A percentile compares a stretch with the other conserved stretches of the same genome.
Evolutionary conservation across 2,329 filamentous ascomycete genomes (phyloP).

Genomic region (Sordariomycetes sp.): DNA sequence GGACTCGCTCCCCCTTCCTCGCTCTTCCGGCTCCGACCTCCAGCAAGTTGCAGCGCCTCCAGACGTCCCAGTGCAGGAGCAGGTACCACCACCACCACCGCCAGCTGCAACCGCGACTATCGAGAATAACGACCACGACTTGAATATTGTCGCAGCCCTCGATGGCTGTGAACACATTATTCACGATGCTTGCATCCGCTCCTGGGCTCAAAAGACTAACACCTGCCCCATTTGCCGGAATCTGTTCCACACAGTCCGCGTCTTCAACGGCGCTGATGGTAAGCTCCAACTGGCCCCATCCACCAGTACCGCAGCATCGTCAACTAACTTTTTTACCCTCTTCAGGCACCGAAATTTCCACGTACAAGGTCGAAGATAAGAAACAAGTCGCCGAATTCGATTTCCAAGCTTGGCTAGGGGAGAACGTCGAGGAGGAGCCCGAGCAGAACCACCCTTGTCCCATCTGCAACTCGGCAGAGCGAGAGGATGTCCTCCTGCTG

Average conservation of each 20-base stretch:
- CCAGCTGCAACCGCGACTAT: slow-evolving; percentile 11
- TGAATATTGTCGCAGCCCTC: slow-evolving; percentile 46
- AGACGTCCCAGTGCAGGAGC: slow-evolving; percentile 10
- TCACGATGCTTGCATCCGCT: slow-evolving; percentile 84
- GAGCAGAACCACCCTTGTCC: slow-evolving; percentile 67
- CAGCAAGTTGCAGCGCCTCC: slow-evolving; percentile 9
- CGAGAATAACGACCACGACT: slow-evolving; percentile 19
- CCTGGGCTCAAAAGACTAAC: slow-evolving; percentile 95
- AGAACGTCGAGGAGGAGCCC: slow-evolving; percentile 59
- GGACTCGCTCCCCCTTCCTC: slow-evolving; percentile 42
- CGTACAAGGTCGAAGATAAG: slow-evolving; percentile 66
- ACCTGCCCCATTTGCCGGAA: slow-evolving; percentile 96
- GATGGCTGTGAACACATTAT: slow-evolving; percentile 82
- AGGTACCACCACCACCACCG: slow-evolving; percentile 13
- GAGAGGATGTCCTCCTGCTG: slow-evolving; percentile 76
- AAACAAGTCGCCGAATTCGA: slow-evolving; percentile 88
- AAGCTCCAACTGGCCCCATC: slow-evolving; percentile 23
- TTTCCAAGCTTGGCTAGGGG: slow-evolving; percentile 62
- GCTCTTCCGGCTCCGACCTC: slow-evolving; percentile 9
- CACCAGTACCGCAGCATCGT: neutral
- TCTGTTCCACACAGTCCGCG: slow-evolving; percentile 80
- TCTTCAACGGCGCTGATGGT: slow-evolving; percentile 75
- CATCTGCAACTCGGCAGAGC: slow-evolving; percentile 71
- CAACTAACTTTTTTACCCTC: slow-evolving; percentile 1
- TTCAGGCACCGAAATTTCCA: slow-evolving; percentile 44